A percentile compares a stretch with the other conserved stretches of the same genome.
These are phyloP conservation scores for Immersiella caudata DNA, from an alignment of 495 filamentous ascomycete genomes.

Conservation along the genomic window DNA sequence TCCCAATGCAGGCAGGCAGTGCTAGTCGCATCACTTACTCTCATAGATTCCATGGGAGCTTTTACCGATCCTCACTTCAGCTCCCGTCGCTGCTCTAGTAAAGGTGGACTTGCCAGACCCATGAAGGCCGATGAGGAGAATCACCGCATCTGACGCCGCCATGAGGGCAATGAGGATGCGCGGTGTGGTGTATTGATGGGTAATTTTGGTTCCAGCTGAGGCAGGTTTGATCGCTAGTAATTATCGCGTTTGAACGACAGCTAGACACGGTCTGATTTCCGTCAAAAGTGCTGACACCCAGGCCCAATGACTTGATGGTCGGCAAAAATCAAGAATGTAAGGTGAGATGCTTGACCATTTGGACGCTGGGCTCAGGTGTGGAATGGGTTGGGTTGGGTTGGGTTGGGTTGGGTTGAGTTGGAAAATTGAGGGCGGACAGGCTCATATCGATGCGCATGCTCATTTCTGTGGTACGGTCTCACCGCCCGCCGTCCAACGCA, in stretches of 20 bases:
- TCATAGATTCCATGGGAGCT: neutral
- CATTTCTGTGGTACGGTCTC: neutral
- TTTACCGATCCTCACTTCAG: conserved; percentile 1
- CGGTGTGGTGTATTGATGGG: conserved; percentile 3
- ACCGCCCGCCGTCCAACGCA: conserved; percentile 5
- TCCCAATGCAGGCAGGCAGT: neutral
- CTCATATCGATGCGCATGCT: neutral
- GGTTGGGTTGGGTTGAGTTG: conserved; percentile 3
- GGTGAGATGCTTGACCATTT: neutral
- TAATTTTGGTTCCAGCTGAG: too few relatives aligned
- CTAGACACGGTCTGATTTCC: neutral
- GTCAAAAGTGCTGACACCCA: neutral
- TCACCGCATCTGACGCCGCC: conserved; percentile 14
- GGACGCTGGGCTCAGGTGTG: neutral
- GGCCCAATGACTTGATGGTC: conserved; percentile 2
- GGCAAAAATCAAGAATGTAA: conserved; percentile 5
- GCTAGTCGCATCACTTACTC: conserved; percentile 4
- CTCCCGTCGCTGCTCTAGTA: conserved; percentile 8
- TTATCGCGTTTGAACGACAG: neutral
- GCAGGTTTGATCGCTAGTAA: neutral
- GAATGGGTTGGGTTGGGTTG: conserved; percentile 8
- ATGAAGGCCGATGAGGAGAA: conserved; percentile 19
- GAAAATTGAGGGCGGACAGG: neutral
- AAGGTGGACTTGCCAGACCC: conserved; percentile 17
- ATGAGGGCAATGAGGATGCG: neutral